Conservation (phyloP, 331 rosid genomes). For the Malus hybrid region DNA sequence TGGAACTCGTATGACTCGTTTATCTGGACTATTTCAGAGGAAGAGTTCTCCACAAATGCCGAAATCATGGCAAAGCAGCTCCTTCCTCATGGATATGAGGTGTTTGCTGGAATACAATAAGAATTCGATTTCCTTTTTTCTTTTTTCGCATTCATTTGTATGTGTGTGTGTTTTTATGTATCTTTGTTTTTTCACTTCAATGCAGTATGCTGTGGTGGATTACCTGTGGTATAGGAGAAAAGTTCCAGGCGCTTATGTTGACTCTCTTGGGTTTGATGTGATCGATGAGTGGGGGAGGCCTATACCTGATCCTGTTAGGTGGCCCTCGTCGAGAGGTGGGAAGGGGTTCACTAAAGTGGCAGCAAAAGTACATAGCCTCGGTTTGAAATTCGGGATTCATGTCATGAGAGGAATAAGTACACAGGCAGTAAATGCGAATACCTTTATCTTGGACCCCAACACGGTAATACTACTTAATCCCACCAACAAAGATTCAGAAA, state of each 20-base stretch:
- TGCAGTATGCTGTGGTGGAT: constrained; percentile 91
- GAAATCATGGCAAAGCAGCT: constrained; percentile 45
- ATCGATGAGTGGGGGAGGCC: constrained; percentile 94
- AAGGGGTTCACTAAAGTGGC: constrained; percentile 72
- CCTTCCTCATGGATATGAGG: constrained; percentile 70
- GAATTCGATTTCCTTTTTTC: neutral
- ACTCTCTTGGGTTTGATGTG: constrained; percentile 87
- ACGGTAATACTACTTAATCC: constrained; percentile 43
- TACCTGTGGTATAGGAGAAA: constrained; percentile 91
- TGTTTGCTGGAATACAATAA: constrained; percentile 13
- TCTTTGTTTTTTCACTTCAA: constrained; percentile 3
- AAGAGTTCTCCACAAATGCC: constrained; percentile 63
- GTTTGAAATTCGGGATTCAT: constrained; percentile 95
- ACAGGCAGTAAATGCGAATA: constrained; percentile 84
- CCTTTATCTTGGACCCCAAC: constrained; percentile 65
- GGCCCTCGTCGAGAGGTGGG: constrained; percentile 87
- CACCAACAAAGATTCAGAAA: neutral
- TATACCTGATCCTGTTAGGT: constrained; percentile 77
- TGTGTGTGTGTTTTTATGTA: neutral
- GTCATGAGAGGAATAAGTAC: constrained; percentile 98
- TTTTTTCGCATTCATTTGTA: neutral
- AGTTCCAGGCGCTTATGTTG: constrained; percentile 59
- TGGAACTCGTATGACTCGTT: constrained; percentile 97
- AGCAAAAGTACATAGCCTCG: constrained; percentile 69
- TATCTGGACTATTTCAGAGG: constrained; percentile 81